A percentile compares a stretch with the other conserved stretches of the same genome.
These are phyloP conservation scores for Sugiyamaella boreocaroliniensis DNA, from an alignment of 805 yeast species.

Conservation along the genomic window DNA sequence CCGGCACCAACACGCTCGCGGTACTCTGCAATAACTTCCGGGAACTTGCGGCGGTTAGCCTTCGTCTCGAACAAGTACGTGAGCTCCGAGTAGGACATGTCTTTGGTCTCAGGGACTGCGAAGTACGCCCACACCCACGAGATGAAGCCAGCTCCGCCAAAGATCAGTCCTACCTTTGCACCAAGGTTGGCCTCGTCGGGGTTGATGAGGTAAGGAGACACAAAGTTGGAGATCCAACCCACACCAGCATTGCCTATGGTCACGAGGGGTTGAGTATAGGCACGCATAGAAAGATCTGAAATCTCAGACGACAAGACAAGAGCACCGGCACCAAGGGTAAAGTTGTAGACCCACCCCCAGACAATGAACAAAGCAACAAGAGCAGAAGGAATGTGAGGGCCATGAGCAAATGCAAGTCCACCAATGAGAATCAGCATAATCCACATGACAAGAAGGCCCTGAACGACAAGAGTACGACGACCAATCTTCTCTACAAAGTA, in stretches of 20 bases:
- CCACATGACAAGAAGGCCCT: slow-evolving; percentile 1
- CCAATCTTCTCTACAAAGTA: slow-evolving; percentile 3
- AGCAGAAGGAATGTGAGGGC: slow-evolving; percentile 1
- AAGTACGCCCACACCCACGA: slow-evolving; percentile 5
- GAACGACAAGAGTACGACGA: neutral
- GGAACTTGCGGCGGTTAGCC: slow-evolving; percentile 2
- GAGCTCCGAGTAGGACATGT: slow-evolving; percentile 2
- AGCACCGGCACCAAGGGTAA: slow-evolving; percentile 6
- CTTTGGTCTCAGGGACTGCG: slow-evolving; percentile 2
- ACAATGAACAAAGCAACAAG: slow-evolving; percentile 4
- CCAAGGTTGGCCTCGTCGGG: slow-evolving; percentile 39
- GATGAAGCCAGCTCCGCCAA: slow-evolving; percentile 4
- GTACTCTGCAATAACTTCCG: neutral
- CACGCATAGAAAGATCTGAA: slow-evolving; percentile 4
- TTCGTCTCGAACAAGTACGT: slow-evolving; percentile 2
- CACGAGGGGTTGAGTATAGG: slow-evolving; percentile 5
- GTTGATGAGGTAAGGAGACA: slow-evolving; percentile 42
- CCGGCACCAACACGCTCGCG: neutral
- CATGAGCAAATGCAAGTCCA: slow-evolving; percentile 1
- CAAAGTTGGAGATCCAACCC: slow-evolving; percentile 22
- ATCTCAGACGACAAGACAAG: slow-evolving; percentile 3
- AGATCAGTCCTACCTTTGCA: slow-evolving; percentile 40
- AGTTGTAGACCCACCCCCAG: slow-evolving; percentile 2
- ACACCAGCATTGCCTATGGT: slow-evolving; percentile 6
- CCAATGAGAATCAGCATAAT: slow-evolving; percentile 3